Evolutionary conservation across 1,284 basidiomycete genomes (phyloP).

Genomic region (Phellopilus nigrolimitatus): DNA sequence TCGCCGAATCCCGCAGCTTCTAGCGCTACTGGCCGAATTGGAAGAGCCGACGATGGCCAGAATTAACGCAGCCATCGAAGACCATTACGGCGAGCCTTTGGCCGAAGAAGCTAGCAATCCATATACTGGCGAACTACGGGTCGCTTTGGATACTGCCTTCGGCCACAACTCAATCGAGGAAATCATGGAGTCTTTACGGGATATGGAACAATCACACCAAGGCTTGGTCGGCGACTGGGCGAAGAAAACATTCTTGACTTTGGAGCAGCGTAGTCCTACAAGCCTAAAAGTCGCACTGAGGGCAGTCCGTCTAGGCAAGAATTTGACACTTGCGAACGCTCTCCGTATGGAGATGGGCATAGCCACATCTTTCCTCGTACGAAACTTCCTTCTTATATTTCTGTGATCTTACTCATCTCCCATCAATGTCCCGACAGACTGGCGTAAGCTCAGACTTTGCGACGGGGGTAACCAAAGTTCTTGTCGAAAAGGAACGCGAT

Average conservation of each 20-base stretch:
- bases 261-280: constrained; percentile 80
- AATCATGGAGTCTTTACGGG: constrained; percentile 59
- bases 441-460: constrained; percentile 79
- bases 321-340: constrained; percentile 57
- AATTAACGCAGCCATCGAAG: constrained; percentile 62
- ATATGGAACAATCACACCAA: constrained; percentile 39
- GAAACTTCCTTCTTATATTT: constrained; percentile 28
- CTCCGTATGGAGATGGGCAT: constrained; percentile 81
- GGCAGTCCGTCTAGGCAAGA: constrained; percentile 68
- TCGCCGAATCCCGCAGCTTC: constrained; percentile 63
- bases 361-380: constrained; percentile 76
- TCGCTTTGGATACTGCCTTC: constrained; percentile 79
- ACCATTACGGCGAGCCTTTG: constrained; percentile 56
- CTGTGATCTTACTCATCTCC: constrained; percentile 14
- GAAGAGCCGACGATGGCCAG: constrained; percentile 46
- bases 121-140: constrained; percentile 61
- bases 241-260: constrained; percentile 51
- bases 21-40: constrained; percentile 56
- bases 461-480: constrained; percentile 72
- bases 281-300: constrained; percentile 83
- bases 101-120: constrained; percentile 51
- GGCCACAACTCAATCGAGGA: constrained; percentile 60
- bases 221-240: constrained; percentile 70
- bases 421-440: constrained; percentile 39
- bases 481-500: constrained; percentile 58